phyloP scores from a whole-genome alignment of 2,329 filamentous ascomycete genomes.

The Clonostachys rhizophaga region DNA sequence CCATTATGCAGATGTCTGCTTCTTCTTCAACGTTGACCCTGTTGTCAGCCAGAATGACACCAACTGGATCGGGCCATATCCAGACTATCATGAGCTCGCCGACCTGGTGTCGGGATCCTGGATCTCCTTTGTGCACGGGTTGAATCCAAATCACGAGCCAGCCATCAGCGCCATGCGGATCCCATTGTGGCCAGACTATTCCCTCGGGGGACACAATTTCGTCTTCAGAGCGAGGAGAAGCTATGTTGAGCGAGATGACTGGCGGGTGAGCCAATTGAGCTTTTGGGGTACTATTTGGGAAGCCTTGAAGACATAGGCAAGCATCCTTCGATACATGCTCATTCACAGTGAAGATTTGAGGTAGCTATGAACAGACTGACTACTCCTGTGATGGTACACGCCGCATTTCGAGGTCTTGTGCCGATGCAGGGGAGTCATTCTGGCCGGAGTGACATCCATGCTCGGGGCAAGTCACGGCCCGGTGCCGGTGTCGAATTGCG shows the following conservation, averaged over 20 bases:
- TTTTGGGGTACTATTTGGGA: background rate
- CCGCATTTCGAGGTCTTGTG: too few relatives aligned
- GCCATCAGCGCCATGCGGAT: background rate
- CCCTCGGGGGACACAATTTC: background rate
- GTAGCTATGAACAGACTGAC: too few relatives aligned
- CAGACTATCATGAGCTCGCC: slow-evolving; percentile 22
- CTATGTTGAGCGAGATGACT: background rate
- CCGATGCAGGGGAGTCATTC: too few relatives aligned
- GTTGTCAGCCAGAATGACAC: background rate
- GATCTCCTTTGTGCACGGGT: slow-evolving; percentile 30
- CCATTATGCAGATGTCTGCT: slow-evolving; percentile 13
- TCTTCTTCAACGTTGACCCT: slow-evolving; percentile 42
- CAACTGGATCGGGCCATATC: background rate
- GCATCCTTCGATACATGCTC: background rate
- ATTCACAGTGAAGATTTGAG: too few relatives aligned
- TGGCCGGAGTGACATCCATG: too few relatives aligned
- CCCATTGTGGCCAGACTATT: background rate
- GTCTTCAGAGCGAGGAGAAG: background rate
- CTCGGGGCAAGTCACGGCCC: too few relatives aligned
- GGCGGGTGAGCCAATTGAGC: background rate
- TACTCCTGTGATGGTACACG: too few relatives aligned
- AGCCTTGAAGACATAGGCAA: background rate
- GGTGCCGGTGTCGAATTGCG: too few relatives aligned
- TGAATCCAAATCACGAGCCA: background rate
- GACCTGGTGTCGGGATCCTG: slow-evolving; percentile 40